A percentile compares a stretch with the other conserved stretches of the same genome.
Evolutionary conservation across 768 basidiomycete genomes (phyloP).

Genomic region (Leccinum truebloodii): DNA sequence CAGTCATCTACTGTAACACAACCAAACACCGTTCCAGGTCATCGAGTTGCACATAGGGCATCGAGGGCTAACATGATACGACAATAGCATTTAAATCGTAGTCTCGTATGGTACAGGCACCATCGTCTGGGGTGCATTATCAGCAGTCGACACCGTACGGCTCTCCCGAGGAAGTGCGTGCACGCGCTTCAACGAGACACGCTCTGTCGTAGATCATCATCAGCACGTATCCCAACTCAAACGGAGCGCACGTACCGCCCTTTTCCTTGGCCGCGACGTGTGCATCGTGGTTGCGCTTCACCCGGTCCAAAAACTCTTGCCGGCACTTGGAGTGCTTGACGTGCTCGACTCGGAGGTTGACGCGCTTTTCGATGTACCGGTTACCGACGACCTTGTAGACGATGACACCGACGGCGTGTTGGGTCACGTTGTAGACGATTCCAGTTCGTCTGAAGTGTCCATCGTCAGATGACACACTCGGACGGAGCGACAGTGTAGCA

Average conservation of each 20-base stretch:
- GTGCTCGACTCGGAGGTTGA: constrained; percentile 97
- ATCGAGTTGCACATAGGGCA: constrained; percentile 24
- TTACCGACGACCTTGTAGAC: constrained; percentile 98
- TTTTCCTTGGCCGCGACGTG: constrained; percentile 87
- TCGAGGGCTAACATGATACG: constrained; percentile 22
- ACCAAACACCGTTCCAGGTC: too few species aligned
- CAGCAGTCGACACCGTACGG: constrained; percentile 64
- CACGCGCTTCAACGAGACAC: constrained; percentile 81
- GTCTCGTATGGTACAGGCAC: constrained; percentile 94
- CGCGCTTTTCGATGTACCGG: constrained; percentile 99
- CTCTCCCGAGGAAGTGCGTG: constrained; percentile 82
- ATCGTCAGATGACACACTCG: constrained; percentile 2
- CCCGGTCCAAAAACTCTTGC: constrained; percentile 95
- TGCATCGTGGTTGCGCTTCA: constrained; percentile 85
- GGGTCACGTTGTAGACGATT: constrained; percentile 98
- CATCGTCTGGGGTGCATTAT: constrained; percentile 92
- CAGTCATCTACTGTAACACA: too few species aligned
- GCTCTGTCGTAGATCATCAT: constrained; percentile 47
- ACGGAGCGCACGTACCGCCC: constrained; percentile 59
- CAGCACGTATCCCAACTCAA: background rate
- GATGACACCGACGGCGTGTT: constrained; percentile 92
- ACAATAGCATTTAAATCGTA: constrained; percentile 66
- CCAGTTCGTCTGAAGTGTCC: constrained; percentile 78
- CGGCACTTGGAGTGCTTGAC: constrained; percentile 95
- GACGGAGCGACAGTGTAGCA: background rate